These are phyloP conservation scores for Lepidium aucheri DNA, from an alignment of 345 rosid genomes.

Conservation along the genomic window DNA sequence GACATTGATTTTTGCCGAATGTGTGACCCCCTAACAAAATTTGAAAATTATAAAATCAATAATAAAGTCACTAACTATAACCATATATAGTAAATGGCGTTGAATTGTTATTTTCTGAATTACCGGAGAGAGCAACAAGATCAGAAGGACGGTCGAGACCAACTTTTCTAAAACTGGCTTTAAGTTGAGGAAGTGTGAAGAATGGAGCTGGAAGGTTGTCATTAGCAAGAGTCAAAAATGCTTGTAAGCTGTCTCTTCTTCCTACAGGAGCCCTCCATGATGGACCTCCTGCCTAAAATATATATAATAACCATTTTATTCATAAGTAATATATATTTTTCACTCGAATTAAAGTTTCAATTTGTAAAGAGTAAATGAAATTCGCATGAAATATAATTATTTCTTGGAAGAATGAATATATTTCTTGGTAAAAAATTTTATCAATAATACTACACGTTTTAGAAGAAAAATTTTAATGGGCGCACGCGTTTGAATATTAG, in stretches of 20 bases:
- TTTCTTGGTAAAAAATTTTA: no score
- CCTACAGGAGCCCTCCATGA: slow-evolving; percentile 28
- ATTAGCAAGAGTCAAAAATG: slow-evolving; percentile 6
- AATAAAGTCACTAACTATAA: neutral
- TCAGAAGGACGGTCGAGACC: slow-evolving; percentile 27
- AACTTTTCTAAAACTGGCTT: neutral
- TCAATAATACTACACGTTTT: no score
- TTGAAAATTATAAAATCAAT: neutral
- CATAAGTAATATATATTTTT: no score
- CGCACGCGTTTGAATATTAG: no score
- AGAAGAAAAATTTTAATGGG: no score
- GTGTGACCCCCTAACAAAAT: slow-evolving; percentile 47
- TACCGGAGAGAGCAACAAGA: slow-evolving; percentile 33
- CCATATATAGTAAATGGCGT: neutral
- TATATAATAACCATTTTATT: no score
- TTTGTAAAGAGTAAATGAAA: no score
- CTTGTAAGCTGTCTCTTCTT: slow-evolving; percentile 27
- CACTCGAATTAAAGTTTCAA: no score
- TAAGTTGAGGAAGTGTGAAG: slow-evolving; percentile 11
- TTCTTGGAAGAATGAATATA: no score
- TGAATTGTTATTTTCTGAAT: no score
- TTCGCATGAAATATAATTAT: no score
- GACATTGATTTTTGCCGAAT: slow-evolving; percentile 53
- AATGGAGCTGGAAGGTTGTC: slow-evolving; percentile 12
- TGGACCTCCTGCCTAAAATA: slow-evolving; percentile 28